Evolutionary conservation across 2,329 filamentous ascomycete genomes (phyloP), one percentile per base, ranked within the genome.

Genomic region (Verruconis gallopava): DNA sequence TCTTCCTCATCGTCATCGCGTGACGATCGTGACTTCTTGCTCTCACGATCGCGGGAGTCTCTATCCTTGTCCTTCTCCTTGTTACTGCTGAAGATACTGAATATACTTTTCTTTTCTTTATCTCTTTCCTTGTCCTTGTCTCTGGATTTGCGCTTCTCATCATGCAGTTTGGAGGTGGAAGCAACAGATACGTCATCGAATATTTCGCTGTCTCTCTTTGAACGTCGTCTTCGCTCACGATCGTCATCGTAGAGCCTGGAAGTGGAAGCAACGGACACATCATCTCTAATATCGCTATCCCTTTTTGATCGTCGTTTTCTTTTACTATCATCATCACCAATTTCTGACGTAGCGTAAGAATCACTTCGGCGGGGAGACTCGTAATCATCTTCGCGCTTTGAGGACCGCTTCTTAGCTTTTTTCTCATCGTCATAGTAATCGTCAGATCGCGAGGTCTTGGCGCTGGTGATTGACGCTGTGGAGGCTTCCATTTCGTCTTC

Each of bases 91-190:
- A 69, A 68, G 5, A 69, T 48, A 4, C 65, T 62, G 38, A 68
- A 62, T 5, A 70, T 42, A 11, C 66, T 63, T 37, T 60, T 60
- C 38, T 65, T 64, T 48, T 64, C 62, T 46, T 65, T 65, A 39
- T 64, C 63, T 46, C 64, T 59, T 28, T 57, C 51, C 4, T 37
- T 33, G 14, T 38, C 22, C 39, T 42, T 19, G 25, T 42, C 40
- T 20, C 14, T 18, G 14, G 41, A 38, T 28, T 28, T 43, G 19
- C 21, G 32, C 15, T 42, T 42, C 4, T 42, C 33, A 20, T 42
- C 40, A 13, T 42, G 36, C 11, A 37, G 30, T 21, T n/a, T 42
- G 18, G 60, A 38, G n/a, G 41, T 43, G 17, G 44, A 41, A 11
- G 37, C 44, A 4, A 32, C 28, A 5, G 41, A 44, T 9, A n/a